These are phyloP conservation scores for Paracoccidioides lutzii DNA, from an alignment of 2,329 filamentous ascomycete species.

Conservation along the genomic window DNA sequence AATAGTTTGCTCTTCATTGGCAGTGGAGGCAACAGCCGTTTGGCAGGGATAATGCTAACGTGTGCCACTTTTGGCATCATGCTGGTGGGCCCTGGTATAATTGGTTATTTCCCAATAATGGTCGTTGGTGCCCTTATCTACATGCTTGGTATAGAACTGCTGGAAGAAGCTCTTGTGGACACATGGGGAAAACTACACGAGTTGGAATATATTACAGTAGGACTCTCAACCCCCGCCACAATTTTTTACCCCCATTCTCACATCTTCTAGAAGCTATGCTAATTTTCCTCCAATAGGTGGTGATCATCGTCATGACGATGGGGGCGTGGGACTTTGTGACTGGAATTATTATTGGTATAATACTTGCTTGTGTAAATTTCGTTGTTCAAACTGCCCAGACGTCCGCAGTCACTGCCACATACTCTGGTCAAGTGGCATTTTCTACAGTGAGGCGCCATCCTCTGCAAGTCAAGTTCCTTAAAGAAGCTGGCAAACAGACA, in stretches of 20 bases:
- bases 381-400: conserved; percentile 85
- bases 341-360: conserved; percentile 82
- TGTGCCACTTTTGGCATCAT: conserved; percentile 67
- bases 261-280: background rate
- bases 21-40: conserved; percentile 73
- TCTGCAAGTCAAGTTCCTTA: conserved; percentile 74
- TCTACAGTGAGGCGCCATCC: conserved; percentile 89
- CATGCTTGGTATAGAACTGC: conserved; percentile 80
- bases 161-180: conserved; percentile 76
- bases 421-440: conserved; percentile 74
- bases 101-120: conserved; percentile 92
- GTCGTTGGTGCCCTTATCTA: conserved; percentile 95
- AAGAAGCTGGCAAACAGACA: conserved; percentile 75
- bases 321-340: conserved; percentile 92
- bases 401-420: conserved; percentile 79
- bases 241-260: background rate
- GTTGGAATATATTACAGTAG: conserved; percentile 76
- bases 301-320: conserved; percentile 89
- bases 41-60: conserved; percentile 78
- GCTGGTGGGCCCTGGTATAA: conserved; percentile 71
- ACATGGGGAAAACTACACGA: conserved; percentile 78
- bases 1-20: conserved; percentile 96
- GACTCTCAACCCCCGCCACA: conserved; percentile 13
- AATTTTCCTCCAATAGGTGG: conserved; percentile 38
- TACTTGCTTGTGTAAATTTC: conserved; percentile 80